Conservation (phyloP, 768 basidiomycete genomes). For the button mushroom (Agaricus bisporus) region DNA sequence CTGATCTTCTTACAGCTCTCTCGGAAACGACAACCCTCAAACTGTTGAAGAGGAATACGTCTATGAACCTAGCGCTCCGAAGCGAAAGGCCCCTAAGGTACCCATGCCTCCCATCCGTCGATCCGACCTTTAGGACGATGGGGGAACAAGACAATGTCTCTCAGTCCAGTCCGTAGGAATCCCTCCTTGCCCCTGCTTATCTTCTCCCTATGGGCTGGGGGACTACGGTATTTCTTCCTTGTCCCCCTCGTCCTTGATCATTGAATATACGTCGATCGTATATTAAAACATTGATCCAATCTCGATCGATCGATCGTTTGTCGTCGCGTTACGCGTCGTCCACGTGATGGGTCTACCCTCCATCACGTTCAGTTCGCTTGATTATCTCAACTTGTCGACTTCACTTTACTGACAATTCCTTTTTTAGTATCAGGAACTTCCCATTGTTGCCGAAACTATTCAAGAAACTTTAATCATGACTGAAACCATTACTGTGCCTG, state of each 20-base stretch:
- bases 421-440: conserved; percentile 39
- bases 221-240: conserved; percentile 67
- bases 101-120: conserved; percentile 78
- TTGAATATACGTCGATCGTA: conserved; percentile 30
- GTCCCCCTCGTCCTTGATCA: conserved; percentile 65
- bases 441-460: conserved; percentile 41
- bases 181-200: conserved; percentile 41
- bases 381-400: conserved; percentile 14
- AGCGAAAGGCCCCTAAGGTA: conserved; percentile 89
- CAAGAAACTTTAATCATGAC: conserved; percentile 59
- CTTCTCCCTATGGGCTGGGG: conserved; percentile 90
- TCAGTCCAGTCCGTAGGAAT: conserved; percentile 69
- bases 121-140: conserved; percentile 95
- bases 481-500: conserved; percentile 62
- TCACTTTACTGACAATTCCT: conserved; percentile 25
- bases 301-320: conserved; percentile 28
- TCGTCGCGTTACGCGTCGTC: conserved; percentile 20
- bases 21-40: conserved; percentile 63
- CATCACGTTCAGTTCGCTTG: conserved; percentile 28
- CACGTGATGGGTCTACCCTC: conserved; percentile 34
- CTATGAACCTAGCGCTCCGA: conserved; percentile 63
- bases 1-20: conserved; percentile 34
- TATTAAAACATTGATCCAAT: not conserved
- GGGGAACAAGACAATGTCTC: conserved; percentile 47
- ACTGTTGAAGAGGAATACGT: conserved; percentile 75